phyloP scores from a whole-genome alignment of 768 basidiomycete genomes.

The Lactifluus hygrophoroides region DNA sequence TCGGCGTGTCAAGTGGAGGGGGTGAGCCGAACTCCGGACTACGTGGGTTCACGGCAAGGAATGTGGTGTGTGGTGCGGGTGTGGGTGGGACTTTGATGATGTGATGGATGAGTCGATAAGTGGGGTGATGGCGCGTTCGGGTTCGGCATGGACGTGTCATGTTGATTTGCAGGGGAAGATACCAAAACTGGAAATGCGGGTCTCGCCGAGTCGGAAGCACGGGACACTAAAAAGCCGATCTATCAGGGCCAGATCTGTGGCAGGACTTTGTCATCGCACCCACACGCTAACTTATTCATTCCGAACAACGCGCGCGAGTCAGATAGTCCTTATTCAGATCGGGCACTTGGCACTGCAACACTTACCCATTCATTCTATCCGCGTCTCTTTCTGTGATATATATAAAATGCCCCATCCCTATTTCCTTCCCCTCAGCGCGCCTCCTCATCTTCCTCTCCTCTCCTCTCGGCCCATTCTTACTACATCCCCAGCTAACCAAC shows the following conservation, averaged over 20 bases:
- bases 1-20: not conserved
- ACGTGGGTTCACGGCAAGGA: slow-evolving; percentile 1
- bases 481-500: slow-evolving; percentile 12
- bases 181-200: not conserved
- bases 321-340: too few species aligned
- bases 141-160: slow-evolving; percentile 6
- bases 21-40: not conserved
- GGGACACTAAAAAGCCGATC: not conserved
- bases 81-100: too few species aligned
- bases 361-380: too few species aligned
- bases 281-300: too few species aligned
- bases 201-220: slow-evolving; percentile 3
- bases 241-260: too few species aligned
- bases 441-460: slow-evolving; percentile 3
- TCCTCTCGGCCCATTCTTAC: not conserved
- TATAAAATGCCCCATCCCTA: slow-evolving; percentile 9
- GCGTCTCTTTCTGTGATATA: slow-evolving; percentile 26
- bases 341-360: too few species aligned
- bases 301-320: not conserved
- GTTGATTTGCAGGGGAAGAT: slow-evolving; percentile 1
- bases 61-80: too few species aligned
- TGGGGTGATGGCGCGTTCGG: too few species aligned
- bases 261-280: too few species aligned
- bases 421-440: slow-evolving; percentile 15
- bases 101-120: too few species aligned